Conservation (phyloP, 768 basidiomycete genomes). For the Amanita muscaria region DNA sequence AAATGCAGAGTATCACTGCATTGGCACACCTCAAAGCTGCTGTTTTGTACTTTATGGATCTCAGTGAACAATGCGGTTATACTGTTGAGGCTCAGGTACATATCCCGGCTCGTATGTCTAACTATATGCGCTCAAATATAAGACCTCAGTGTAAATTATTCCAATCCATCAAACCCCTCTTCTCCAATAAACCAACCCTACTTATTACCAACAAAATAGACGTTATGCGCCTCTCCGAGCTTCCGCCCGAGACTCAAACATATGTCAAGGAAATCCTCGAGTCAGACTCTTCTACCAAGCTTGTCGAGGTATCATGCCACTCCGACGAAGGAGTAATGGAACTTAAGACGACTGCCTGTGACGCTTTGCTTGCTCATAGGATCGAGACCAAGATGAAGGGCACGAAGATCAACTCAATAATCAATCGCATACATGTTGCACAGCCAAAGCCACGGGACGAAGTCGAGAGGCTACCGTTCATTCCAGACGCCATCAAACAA, state of each 20-base stretch:
- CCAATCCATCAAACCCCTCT: slow-evolving; percentile 98
- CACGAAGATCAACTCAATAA: slow-evolving; percentile 82
- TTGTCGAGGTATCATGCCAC: slow-evolving; percentile 86
- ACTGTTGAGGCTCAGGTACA: slow-evolving; percentile 89
- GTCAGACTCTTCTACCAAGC: slow-evolving; percentile 52
- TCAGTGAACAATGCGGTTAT: slow-evolving; percentile 98
- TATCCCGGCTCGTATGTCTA: slow-evolving; percentile 11
- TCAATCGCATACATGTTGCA: slow-evolving; percentile 95
- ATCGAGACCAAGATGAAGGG: slow-evolving; percentile 94
- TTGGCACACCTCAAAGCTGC: slow-evolving; percentile 93
- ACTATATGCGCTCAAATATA: too few species aligned
- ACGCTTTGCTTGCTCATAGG: slow-evolving; percentile 88
- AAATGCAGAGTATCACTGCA: slow-evolving; percentile 99
- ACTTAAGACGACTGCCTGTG: slow-evolving; percentile 92
- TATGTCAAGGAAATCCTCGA: slow-evolving; percentile 86
- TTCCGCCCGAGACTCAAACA: slow-evolving; percentile 63
- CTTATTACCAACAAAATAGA: slow-evolving; percentile 99
- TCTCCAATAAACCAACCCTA: slow-evolving; percentile 84
- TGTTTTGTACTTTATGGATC: slow-evolving; percentile 97
- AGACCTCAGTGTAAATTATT: too few species aligned
- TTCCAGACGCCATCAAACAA: slow-evolving; percentile 75
- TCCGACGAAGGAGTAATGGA: slow-evolving; percentile 98
- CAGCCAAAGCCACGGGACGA: slow-evolving; percentile 87
- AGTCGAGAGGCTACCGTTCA: slow-evolving; percentile 78
- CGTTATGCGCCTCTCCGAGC: slow-evolving; percentile 79